These are phyloP conservation scores for Ceratocystiopsis minuta DNA, from an alignment of 2,329 filamentous ascomycete species.

Conservation along the genomic window DNA sequence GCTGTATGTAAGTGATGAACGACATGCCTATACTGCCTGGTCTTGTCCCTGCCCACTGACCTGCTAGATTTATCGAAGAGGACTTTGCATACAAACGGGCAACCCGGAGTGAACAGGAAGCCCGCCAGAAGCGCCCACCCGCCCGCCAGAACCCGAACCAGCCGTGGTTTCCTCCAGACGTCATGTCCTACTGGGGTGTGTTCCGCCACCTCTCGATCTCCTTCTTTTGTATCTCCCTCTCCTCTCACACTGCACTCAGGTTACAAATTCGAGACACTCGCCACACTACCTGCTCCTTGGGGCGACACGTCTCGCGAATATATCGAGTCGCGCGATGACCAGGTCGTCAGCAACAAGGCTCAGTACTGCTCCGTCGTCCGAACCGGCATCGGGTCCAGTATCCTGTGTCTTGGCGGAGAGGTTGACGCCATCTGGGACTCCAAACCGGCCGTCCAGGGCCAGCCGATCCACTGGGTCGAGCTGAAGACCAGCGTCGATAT, in stretches of 20 bases:
- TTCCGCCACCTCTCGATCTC: not conserved
- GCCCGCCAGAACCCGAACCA: slow-evolving; percentile 14
- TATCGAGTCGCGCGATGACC: slow-evolving; percentile 57
- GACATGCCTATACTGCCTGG: not conserved
- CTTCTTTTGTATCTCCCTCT: not conserved
- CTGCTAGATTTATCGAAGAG: slow-evolving; percentile 72
- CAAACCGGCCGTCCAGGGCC: slow-evolving; percentile 47
- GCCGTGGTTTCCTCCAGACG: slow-evolving; percentile 38
- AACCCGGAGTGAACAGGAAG: slow-evolving; percentile 39
- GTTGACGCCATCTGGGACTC: slow-evolving; percentile 85
- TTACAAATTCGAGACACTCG: slow-evolving; percentile 90
- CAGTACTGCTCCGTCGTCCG: slow-evolving; percentile 93
- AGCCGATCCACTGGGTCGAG: slow-evolving; percentile 81
- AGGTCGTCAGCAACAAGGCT: slow-evolving; percentile 69
- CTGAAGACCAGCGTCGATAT: slow-evolving; percentile 78
- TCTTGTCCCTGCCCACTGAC: not conserved
- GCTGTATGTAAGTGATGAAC: slow-evolving; percentile 6
- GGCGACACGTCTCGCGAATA: slow-evolving; percentile 51
- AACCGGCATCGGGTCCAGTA: slow-evolving; percentile 63
- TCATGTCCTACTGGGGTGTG: slow-evolving; percentile 86
- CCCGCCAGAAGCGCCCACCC: slow-evolving; percentile 21
- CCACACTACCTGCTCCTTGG: slow-evolving; percentile 59
- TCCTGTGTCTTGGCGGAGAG: slow-evolving; percentile 73
- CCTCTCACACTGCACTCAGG: slow-evolving; percentile 30
- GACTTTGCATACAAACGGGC: slow-evolving; percentile 57